phyloP scores from a whole-genome alignment of 2,329 filamentous ascomycete genomes.

The Triangularia verruculosa region DNA sequence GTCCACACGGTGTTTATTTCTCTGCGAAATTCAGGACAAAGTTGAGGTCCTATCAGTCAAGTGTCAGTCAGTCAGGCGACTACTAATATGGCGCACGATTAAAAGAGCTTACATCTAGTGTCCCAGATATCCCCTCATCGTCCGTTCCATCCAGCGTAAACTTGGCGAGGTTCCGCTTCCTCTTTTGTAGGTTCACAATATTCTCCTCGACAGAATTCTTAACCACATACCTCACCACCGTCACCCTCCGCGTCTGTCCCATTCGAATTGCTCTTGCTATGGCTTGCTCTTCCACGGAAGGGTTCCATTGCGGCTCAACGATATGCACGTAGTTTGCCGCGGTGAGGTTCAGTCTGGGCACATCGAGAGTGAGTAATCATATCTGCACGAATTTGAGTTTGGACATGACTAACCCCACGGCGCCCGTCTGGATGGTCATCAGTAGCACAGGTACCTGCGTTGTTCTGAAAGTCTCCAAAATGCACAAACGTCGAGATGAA shows the following conservation, averaged over 20 bases:
- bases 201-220: slow-evolving; percentile 8
- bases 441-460: not conserved
- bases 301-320: slow-evolving; percentile 12
- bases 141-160: not conserved
- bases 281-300: slow-evolving; percentile 8
- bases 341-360: slow-evolving; percentile 34
- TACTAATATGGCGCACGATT: too few relatives aligned
- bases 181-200: slow-evolving; percentile 5
- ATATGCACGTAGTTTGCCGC: slow-evolving; percentile 9
- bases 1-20: not conserved
- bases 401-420: slow-evolving; percentile 7
- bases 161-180: slow-evolving; percentile 3
- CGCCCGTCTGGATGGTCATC: slow-evolving; percentile 9
- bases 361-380: not conserved
- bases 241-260: slow-evolving; percentile 9
- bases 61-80: not conserved
- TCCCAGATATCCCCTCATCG: slow-evolving; percentile 3
- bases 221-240: slow-evolving; percentile 5
- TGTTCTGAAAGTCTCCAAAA: not conserved
- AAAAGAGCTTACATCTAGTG: not conserved
- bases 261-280: slow-evolving; percentile 5
- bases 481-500: not conserved
- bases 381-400: not conserved
- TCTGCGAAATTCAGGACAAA: not conserved
- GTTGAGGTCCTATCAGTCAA: not conserved